These are phyloP conservation scores for Arbutus unedo DNA, from an alignment of 148 eudicot species.

Conservation along the genomic window DNA sequence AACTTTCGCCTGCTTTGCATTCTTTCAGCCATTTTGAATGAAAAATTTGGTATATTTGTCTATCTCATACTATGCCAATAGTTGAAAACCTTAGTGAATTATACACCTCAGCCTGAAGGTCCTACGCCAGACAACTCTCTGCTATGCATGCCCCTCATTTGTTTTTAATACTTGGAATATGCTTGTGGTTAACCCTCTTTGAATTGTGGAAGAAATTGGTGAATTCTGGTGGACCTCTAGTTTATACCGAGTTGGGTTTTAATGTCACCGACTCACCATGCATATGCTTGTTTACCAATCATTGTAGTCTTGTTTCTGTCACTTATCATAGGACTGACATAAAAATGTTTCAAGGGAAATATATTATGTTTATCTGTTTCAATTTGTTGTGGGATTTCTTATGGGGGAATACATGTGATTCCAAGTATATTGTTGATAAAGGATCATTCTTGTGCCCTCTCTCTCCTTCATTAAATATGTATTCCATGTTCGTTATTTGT, in stretches of 20 bases:
- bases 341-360: background rate
- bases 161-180: background rate
- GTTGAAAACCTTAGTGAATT: background rate
- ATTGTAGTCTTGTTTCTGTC: background rate
- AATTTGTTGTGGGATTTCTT: background rate
- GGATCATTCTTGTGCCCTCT: background rate
- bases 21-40: background rate
- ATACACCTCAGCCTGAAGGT: constrained; percentile 5
- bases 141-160: background rate
- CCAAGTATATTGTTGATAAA: background rate
- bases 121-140: background rate
- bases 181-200: background rate
- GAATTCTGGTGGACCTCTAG: background rate
- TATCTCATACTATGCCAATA: background rate
- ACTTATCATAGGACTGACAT: background rate
- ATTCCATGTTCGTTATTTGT: background rate
- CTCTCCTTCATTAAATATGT: background rate
- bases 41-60: background rate
- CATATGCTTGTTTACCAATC: background rate
- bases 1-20: background rate
- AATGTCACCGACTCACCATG: background rate
- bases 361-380: background rate
- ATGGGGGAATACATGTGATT: background rate
- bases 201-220: background rate
- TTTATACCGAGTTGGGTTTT: background rate